Base-by-base conservation (phyloP, 495 filamentous ascomycete species). In the Aspergillus campestris region DNA sequence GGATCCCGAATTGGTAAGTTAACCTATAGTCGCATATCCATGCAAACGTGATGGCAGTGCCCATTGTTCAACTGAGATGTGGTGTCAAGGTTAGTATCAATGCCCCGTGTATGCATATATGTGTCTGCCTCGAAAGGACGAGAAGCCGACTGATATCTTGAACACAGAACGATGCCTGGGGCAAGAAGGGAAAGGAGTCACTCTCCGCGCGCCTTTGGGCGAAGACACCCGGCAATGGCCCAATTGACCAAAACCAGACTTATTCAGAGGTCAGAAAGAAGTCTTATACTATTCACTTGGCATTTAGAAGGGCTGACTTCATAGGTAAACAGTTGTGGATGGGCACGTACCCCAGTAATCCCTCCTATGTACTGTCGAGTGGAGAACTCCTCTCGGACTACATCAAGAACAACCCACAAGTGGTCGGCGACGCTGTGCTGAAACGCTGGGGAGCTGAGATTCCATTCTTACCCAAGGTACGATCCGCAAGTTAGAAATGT, bases 261-360 rank as follows among this genome's bases (percentile, higher is more conserved):
- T 75, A 76, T 48, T 72, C 73, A 0, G 73, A 77, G 56, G 67
- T 67, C 34, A 15, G 51, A n/a, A n/a, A n/a, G n/a, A n/a, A n/a
- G n/a, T n/a, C n/a, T 31, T n/a, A 3, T 12, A 4, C 12, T 10
- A 40, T 32, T 0, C 0, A 27, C 12, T 24, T n/a, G n/a, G 7
- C 42, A n/a, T 31, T 4, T 18, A 30, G 30, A 5, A 14, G 10
- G 34, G 9, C 15, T 39, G 41, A 27, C 6, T 31, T 41, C 31
- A 13, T 45, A 29, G 13, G n/a, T 12, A 8, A 2, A 12, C 35
- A 83, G 69, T 84, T 88, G 72, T 89, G 86, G 87, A 81, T 90
- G 69, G 85, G 86, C 3, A 86, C 86, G 33, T 87, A 90, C 48
- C 86, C 86, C 0, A 77, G 75, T 13, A 79, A 80, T 32, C 85